Evolutionary conservation across 2,329 filamentous ascomycete species (phyloP).

Genomic region (Fusarium sp.): DNA sequence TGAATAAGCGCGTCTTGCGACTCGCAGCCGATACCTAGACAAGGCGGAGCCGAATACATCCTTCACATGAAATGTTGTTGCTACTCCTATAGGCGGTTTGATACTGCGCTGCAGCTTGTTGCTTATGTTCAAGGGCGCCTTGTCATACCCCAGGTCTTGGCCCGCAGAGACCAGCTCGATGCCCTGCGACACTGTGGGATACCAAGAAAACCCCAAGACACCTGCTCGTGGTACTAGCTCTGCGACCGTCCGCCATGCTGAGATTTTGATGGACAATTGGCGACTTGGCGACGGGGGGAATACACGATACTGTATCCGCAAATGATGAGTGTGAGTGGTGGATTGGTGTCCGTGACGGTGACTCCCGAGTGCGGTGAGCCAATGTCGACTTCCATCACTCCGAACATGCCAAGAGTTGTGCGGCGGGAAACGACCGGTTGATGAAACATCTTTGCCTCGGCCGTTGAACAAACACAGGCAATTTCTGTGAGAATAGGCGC

Average conservation of each 20-base stretch:
- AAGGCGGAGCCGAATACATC: constrained; percentile 24
- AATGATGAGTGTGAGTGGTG: neutral
- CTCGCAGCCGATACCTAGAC: constrained; percentile 4
- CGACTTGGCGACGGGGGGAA: constrained; percentile 11
- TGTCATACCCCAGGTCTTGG: constrained; percentile 45
- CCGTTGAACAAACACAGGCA: constrained; percentile 22
- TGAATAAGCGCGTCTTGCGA: constrained; percentile 26
- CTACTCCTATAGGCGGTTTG: constrained; percentile 7
- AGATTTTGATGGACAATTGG: constrained; percentile 1
- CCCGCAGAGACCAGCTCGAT: constrained; percentile 32
- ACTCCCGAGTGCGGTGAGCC: constrained; percentile 11
- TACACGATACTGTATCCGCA: neutral
- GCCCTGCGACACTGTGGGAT: constrained; percentile 2
- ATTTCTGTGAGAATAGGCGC: constrained; percentile 19
- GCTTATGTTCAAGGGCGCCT: constrained; percentile 20
- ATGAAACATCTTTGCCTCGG: constrained; percentile 39
- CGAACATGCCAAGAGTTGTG: constrained; percentile 39
- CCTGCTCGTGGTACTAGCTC: constrained; percentile 1
- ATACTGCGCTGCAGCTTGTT: neutral
- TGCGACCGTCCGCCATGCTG: constrained; percentile 8
- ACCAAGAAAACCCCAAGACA: constrained; percentile 21
- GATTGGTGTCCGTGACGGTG: constrained; percentile 8
- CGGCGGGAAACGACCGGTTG: constrained; percentile 39
- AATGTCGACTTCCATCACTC: constrained; percentile 40
- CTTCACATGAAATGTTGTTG: constrained; percentile 1